phyloP scores from a whole-genome alignment of 2,329 filamentous ascomycete genomes.

The Colletotrichum agaves region DNA sequence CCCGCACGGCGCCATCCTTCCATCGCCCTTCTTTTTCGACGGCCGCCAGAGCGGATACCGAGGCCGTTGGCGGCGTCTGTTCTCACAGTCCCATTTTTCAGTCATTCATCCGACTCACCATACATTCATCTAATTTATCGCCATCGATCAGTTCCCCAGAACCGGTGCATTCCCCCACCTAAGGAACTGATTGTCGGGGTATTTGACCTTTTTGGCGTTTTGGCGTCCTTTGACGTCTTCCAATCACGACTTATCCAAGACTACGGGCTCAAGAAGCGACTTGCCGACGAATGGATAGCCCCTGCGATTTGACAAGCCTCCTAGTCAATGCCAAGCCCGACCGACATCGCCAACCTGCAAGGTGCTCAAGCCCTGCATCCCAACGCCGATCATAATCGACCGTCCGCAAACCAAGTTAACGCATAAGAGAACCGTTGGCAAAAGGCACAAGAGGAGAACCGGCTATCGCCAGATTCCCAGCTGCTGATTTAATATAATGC shows the following conservation, averaged over 20 bases:
- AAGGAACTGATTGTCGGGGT: background rate
- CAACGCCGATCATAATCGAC: slow-evolving; percentile 23
- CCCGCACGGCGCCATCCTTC: background rate
- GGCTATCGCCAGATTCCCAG: background rate
- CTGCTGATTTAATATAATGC: background rate
- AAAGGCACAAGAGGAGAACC: too few species aligned
- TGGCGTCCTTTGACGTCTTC: background rate
- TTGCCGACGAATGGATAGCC: background rate
- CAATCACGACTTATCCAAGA: background rate
- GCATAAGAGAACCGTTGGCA: background rate
- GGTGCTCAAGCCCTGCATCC: slow-evolving; percentile 12
- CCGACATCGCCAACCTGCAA: background rate
- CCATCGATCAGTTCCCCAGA: background rate
- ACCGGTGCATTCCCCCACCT: background rate
- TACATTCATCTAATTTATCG: background rate
- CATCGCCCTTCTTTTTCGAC: background rate
- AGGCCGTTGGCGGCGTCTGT: slow-evolving; percentile 12
- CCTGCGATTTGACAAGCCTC: slow-evolving; percentile 1
- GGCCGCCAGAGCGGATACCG: background rate
- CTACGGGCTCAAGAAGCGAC: background rate
- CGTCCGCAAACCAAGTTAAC: background rate
- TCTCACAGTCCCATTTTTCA: slow-evolving; percentile 6
- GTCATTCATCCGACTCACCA: background rate
- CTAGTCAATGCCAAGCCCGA: slow-evolving; percentile 1
- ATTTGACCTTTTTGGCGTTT: background rate